phyloP scores from a whole-genome alignment of 495 filamentous ascomycete species.

The Durotheca rogersii region DNA sequence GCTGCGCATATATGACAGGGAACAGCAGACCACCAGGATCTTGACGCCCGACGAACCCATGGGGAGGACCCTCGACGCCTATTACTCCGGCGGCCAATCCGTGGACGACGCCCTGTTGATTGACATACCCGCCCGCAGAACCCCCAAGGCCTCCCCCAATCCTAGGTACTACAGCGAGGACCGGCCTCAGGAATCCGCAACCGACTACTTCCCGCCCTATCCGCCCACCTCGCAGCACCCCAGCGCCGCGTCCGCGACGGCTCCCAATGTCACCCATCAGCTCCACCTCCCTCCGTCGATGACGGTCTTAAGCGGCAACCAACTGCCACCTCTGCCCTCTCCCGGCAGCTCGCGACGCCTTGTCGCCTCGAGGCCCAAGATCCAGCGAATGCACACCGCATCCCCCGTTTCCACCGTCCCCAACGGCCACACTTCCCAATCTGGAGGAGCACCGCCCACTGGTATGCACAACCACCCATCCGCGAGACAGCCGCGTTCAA shows the following conservation, averaged over 20 bases:
- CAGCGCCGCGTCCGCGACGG: constrained; percentile 28
- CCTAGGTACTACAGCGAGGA: constrained; percentile 62
- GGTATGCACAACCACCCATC: constrained; percentile 43
- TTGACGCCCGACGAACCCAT: constrained; percentile 89
- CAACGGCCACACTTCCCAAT: constrained; percentile 41
- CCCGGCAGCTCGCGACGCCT: constrained; percentile 62
- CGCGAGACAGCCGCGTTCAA: constrained; percentile 39
- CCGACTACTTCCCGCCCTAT: constrained; percentile 90
- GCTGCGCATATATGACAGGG: constrained; percentile 83
- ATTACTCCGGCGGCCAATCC: constrained; percentile 84
- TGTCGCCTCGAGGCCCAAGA: constrained; percentile 55
- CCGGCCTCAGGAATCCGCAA: constrained; percentile 68
- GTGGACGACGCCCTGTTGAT: constrained; percentile 92
- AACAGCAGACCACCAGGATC: constrained; percentile 72
- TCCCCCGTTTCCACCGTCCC: constrained; percentile 67
- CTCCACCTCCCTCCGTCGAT: constrained; percentile 60
- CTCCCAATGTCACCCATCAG: constrained; percentile 36
- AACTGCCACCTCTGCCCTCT: constrained; percentile 79
- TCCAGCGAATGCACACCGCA: constrained; percentile 72
- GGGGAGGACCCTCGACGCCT: constrained; percentile 71
- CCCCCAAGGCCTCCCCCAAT: constrained; percentile 74
- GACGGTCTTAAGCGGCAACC: constrained; percentile 74
- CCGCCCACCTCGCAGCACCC: constrained; percentile 53
- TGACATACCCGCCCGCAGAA: constrained; percentile 76
- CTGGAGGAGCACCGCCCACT: constrained; percentile 29